Evolutionary conservation across 2,329 filamentous ascomycete species (phyloP), one percentile per base, ranked within the genome.

Genomic region (Fusarium decemcellulare): DNA sequence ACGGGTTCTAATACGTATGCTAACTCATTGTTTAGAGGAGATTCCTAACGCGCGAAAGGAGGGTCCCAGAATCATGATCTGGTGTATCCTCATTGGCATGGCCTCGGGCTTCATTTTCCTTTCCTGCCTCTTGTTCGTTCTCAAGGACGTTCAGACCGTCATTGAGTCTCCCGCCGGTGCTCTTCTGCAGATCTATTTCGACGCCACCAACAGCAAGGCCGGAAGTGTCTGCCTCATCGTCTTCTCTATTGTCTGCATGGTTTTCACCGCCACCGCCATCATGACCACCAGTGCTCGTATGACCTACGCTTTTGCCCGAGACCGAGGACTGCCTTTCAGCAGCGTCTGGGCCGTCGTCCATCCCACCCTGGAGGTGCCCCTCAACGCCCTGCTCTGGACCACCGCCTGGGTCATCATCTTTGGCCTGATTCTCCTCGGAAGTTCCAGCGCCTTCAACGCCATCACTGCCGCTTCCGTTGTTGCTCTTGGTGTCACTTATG

Each of bases 401-500:
- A 83, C 87, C 0, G 81, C 79, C 15, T 85, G 91, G 69, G 89
- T 92, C 5, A 85, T 92, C 58, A 81, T 93, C 18, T 92, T 93
- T 59, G 92, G 92, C 0, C 84, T 87, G 63, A 91, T 93, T 72
- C 91, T 93, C 76, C 83, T 94, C 8, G 92, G 91, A 14, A 92
- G 89, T 3, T 83, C 79, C 23, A 80, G 86, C 70, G 91, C 91
- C 0, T 93, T 94, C 78, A 93, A 91, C 52, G 91, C 92, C 15
- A 92, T 94, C 67, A 87, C 92, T 1, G 89, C 90, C 0, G 89
- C 91, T 0, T 92, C 90, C 0, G 92, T 95, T 1, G 92, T 94
- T 37, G 88, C 92, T 2, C 85, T 95, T 0, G 90, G 68, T 8
- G 81, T 95, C 15, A 92, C 91, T 2, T 95, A 95, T 73, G 92